Evolutionary conservation across 2,329 filamentous ascomycete species (phyloP), one percentile per base, ranked within the genome.

Genomic region (Ophiostoma australiae): DNA sequence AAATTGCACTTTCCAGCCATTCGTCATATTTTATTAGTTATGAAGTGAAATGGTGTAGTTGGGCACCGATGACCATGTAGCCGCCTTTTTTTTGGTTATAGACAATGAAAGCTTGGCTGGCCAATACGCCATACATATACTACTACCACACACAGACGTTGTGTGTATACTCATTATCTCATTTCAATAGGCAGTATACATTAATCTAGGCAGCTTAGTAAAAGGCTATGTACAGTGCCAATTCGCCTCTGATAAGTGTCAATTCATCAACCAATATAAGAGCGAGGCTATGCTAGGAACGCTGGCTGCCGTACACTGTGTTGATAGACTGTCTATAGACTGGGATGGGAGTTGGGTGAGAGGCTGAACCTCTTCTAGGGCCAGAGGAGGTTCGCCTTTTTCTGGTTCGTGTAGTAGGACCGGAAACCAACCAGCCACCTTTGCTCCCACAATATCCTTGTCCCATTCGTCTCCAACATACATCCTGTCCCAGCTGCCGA

Each of bases 401-500:
- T 27, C 48, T 0, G 74, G 10, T 10, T 67, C 55, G 0, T 33
- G 37, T 0, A 75, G 20, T 11, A 72, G 48, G 3, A 74, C 70
- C 0, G 73, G 68, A 33, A 72, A 41, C 74, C 74, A 75, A 8
- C 73, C 73, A 0, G 74, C 71, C 3, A 44, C n/a, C 3, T 68
- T 67, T 0, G 74, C 73, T 0, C 73, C 73, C 15, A 58, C 65
- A 1, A 75, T 69, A 27, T 75, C 73, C 20, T 72, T 73, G 15
- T 58, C 52, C 52, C 68, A 72, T 33, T 75, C 74, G 63, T 74
- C 73, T 27, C 74, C 74, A 2, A 75, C 72, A 41, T 73, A 73
- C 15, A 75, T 13, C 6, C 66, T 70, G 44, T 72, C 69, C 74
- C 74, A 75, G 11, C 35, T n/a, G 13, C 10, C 1, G 2, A 55